These are phyloP conservation scores for Xylariaceae sp. DNA, from an alignment of 2,329 filamentous ascomycete species.

Conservation along the genomic window DNA sequence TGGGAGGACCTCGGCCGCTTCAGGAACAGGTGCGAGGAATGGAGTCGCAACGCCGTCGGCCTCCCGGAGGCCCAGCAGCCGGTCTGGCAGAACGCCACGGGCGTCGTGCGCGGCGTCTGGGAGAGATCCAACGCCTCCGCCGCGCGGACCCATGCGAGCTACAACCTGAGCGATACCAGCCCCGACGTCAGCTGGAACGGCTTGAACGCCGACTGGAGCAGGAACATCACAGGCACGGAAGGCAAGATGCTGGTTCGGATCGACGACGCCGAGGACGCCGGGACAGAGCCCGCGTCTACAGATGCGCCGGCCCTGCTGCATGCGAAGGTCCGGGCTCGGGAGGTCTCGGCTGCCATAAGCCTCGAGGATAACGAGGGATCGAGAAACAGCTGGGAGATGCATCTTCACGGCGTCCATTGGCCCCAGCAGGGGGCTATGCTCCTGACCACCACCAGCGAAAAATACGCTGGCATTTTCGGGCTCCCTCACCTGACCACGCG, in stretches of 20 bases:
- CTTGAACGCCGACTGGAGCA: conserved; percentile 54
- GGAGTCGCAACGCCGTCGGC: conserved; percentile 44
- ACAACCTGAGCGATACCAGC: conserved; percentile 58
- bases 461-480: conserved; percentile 85
- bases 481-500: conserved; percentile 72
- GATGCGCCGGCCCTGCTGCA: conserved; percentile 26
- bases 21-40: conserved; percentile 55
- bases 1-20: conserved; percentile 69
- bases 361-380: conserved; percentile 64
- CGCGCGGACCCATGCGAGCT: conserved; percentile 38
- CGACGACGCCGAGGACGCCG: conserved; percentile 42
- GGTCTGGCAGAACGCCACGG: conserved; percentile 73
- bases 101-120: conserved; percentile 72
- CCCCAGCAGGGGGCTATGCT: conserved; percentile 71
- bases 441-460: conserved; percentile 84
- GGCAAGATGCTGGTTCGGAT: conserved; percentile 66
- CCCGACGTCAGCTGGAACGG: conserved; percentile 59
- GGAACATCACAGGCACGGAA: conserved; percentile 69
- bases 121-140: conserved; percentile 47
- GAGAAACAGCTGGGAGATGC: conserved; percentile 71
- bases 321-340: conserved; percentile 52
- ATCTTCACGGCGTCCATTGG: conserved; percentile 80
- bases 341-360: conserved; percentile 61
- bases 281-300: conserved; percentile 34
- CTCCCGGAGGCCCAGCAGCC: conserved; percentile 34